Evolutionary conservation across 2,329 filamentous ascomycete species (phyloP).

Genomic region (Alternaria gansuensis): DNA sequence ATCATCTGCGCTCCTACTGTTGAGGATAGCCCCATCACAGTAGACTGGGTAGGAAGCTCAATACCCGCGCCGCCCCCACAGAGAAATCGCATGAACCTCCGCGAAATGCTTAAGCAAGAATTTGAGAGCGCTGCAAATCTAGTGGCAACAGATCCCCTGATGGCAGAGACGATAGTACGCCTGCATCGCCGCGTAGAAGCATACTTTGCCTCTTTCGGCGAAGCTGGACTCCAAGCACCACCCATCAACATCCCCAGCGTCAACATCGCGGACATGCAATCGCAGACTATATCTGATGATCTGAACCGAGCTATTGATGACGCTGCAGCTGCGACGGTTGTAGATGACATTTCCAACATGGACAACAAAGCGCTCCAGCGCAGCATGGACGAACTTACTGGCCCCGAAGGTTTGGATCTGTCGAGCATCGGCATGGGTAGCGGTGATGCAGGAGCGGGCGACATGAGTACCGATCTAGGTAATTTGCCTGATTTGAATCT

Average conservation of each 20-base stretch:
- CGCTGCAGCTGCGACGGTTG: slow-evolving; percentile 45
- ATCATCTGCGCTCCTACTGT: slow-evolving; percentile 72
- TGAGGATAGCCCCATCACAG: slow-evolving; percentile 48
- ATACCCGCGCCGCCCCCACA: slow-evolving; percentile 38
- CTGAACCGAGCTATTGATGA: slow-evolving; percentile 50
- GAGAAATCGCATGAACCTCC: slow-evolving; percentile 62
- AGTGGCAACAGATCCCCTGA: slow-evolving; percentile 64
- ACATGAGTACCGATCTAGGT: slow-evolving; percentile 38
- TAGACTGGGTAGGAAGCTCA: slow-evolving; percentile 47
- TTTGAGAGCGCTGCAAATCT: slow-evolving; percentile 67
- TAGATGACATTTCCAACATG: slow-evolving; percentile 42
- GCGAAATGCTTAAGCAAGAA: slow-evolving; percentile 67
- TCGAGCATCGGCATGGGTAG: slow-evolving; percentile 44
- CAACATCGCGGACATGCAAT: slow-evolving; percentile 40
- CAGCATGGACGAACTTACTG: slow-evolving; percentile 44
- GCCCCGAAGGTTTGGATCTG: slow-evolving; percentile 42
- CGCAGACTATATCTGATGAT: slow-evolving; percentile 41
- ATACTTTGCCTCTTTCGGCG: slow-evolving; percentile 59
- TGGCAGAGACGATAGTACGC: slow-evolving; percentile 70
- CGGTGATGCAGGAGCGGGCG: slow-evolving; percentile 30
- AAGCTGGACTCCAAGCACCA: slow-evolving; percentile 36
- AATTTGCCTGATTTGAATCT: slow-evolving; percentile 44
- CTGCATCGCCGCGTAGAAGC: slow-evolving; percentile 71
- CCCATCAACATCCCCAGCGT: slow-evolving; percentile 43
- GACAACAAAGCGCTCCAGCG: slow-evolving; percentile 48